Conservation (phyloP, 2,329 filamentous ascomycete species). For the Colletotrichum musicola region DNA sequence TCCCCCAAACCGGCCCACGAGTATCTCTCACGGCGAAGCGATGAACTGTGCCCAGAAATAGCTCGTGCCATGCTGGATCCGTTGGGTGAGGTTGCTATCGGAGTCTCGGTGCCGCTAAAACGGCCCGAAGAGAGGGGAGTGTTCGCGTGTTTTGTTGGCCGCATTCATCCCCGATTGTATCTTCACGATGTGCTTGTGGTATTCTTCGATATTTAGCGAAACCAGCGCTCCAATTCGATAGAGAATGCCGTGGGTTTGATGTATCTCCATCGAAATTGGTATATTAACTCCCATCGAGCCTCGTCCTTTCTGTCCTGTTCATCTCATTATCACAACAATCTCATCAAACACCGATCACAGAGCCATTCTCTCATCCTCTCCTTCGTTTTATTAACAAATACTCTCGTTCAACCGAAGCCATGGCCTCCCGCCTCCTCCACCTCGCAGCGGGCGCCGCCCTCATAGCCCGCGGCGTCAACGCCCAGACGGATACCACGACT, state of each 20-base stretch:
- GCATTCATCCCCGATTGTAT: background rate
- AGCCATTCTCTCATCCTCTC: background rate
- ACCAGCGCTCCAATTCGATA: too few relatives aligned
- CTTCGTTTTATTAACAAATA: background rate
- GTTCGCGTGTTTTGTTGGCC: background rate
- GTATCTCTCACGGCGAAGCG: too few relatives aligned
- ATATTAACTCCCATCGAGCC: too few relatives aligned
- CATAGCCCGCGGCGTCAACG: slow-evolving; percentile 25
- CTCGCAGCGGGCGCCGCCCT: slow-evolving; percentile 25
- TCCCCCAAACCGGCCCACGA: too few relatives aligned
- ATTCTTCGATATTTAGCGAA: too few relatives aligned
- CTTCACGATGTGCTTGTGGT: too few relatives aligned
- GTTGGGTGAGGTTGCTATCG: too few relatives aligned
- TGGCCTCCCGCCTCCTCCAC: slow-evolving; percentile 20
- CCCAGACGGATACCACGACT: slow-evolving; percentile 2
- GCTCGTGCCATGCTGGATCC: background rate
- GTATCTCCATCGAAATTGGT: too few relatives aligned
- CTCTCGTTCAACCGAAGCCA: background rate
- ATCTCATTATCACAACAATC: background rate
- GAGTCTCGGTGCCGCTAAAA: background rate
- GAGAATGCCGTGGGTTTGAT: too few relatives aligned
- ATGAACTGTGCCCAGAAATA: background rate
- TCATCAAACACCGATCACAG: background rate
- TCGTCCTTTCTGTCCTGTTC: too few relatives aligned
- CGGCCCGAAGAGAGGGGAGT: background rate